Base-by-base conservation (phyloP, 1,139 yeast species). In the Saccharomycopsis phalli region DNA sequence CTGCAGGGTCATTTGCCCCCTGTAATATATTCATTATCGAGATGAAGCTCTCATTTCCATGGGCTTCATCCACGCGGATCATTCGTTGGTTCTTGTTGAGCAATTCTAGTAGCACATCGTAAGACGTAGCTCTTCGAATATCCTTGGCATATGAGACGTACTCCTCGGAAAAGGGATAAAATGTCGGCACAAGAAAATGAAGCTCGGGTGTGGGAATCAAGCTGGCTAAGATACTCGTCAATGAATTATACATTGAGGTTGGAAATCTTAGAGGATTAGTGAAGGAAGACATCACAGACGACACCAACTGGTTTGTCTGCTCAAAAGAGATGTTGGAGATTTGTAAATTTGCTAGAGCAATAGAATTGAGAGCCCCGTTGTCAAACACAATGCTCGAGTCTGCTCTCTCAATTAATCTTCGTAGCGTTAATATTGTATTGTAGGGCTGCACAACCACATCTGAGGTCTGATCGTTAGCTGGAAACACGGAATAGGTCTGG, bases 361-460 rank as follows among this genome's bases (percentile, higher is more conserved):
- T 74, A 7, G 76, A 62, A 50, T 80, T 69, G 45, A 91, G 62
- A 0, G 97, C 91, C 47, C 83, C 87, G 58, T 91, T 91, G 55
- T 91, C 97, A 54, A 88, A 81, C 2, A 91, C 93, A 32, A 87
- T 69, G 21, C 87, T 81, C 1, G 87, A 81, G 58, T 91, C 96
- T 37, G 95, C 82, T 52, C 71, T 75, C 49, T 84, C 91, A 3
- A 86, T 82, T 46, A 91, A 68, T 50, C 97, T 64, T 53, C 79
- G 76, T 49, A 93, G 65, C 0, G 98, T 81, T 42, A 91, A 62
- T 20, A 93, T 68, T 0, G 94, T 80, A 58, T 91, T 91, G 61
- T 91, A 91, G 0, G 98, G 98, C 56, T 91, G 97, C 2, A 91
- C 96, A 19, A 93, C 98, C 25, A 91, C 96, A 53, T 91, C 98